phyloP scores from a whole-genome alignment of 2,329 filamentous ascomycete species.

The Atkinsonella texensis region DNA sequence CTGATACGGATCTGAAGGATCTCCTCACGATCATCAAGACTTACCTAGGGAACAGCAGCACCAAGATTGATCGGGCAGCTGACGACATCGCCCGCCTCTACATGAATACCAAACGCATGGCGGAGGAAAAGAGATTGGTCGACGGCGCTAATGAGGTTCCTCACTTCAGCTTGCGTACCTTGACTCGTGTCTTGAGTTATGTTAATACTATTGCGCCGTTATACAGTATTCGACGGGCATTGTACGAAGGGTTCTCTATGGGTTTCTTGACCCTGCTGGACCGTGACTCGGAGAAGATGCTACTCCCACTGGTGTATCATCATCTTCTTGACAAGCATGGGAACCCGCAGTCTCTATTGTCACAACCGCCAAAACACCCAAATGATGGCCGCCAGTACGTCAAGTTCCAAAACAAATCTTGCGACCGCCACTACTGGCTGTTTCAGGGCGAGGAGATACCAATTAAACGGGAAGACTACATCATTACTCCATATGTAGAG shows the following conservation, averaged over 20 bases:
- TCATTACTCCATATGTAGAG: conserved; percentile 91
- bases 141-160: conserved; percentile 94
- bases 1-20: conserved; percentile 77
- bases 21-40: conserved; percentile 78
- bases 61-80: conserved; percentile 60
- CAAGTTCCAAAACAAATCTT: conserved; percentile 55
- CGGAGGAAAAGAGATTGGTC: conserved; percentile 66
- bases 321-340: conserved; percentile 60
- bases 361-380: conserved; percentile 66
- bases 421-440: conserved; percentile 76
- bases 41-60: conserved; percentile 64
- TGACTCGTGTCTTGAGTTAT: conserved; percentile 83
- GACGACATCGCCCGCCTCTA: conserved; percentile 81
- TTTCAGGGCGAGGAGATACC: conserved; percentile 54
- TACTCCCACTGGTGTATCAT: conserved; percentile 69
- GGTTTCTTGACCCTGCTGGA: conserved; percentile 87
- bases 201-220: conserved; percentile 72
- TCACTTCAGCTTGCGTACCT: conserved; percentile 89
- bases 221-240: conserved; percentile 72
- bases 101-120: conserved; percentile 71
- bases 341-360: conserved; percentile 60
- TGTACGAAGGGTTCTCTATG: conserved; percentile 97
- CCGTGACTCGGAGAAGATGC: conserved; percentile 63
- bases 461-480: conserved; percentile 76
- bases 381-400: conserved; percentile 68